Base-by-base conservation (phyloP, 306 rosid genomes). In the cucumber (Cucumis sativus) region DNA sequence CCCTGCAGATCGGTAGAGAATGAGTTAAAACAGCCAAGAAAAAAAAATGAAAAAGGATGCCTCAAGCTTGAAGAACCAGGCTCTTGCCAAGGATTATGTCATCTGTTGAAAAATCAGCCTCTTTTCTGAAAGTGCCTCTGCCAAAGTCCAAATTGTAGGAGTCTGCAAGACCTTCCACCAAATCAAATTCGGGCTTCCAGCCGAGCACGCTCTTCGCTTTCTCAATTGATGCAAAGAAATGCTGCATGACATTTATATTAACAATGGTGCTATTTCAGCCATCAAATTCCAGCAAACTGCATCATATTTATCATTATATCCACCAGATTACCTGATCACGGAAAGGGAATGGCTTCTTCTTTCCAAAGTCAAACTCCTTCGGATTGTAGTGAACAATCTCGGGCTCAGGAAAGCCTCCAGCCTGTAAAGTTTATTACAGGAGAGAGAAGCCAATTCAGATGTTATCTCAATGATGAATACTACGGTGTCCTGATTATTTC, bases 331-430 rank as follows among this genome's bases (percentile, higher is more conserved):
- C 98, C 98, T 89, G 97, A 80, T 95, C 99, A 59, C 99, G 97
- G 63, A 95, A 95, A 43, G 99, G 99, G 59, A 95, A 92, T 33
- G 97, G 78, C 80, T 95, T 95, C 93, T 92, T 95, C 79, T 95
- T 92, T 55, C 97, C 98, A 67, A 95, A 95, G 77, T 95, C 97
- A 30, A 81, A 95, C 61, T 89, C 97, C 86, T 90, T 95, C 7
- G 97, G 99, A 77, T 95, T 95, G 81, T 86, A 95, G 85, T 90
- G 99, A 83, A 92, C 57, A 78, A 95, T 77, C 88, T 95, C 98
- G 17, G 98, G 97, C 87, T 92, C 97, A 2, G 97, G 98, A 80
- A 95, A 95, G 7, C 98, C 97, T 15, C 84, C 98, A 47, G 97
- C 98, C 98, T 88, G 66, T n/a, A 55, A 79, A 35, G 78, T 83